phyloP scores from a whole-genome alignment of 2,329 filamentous ascomycete species.

The Pseudogymnoascus sp. region DNA sequence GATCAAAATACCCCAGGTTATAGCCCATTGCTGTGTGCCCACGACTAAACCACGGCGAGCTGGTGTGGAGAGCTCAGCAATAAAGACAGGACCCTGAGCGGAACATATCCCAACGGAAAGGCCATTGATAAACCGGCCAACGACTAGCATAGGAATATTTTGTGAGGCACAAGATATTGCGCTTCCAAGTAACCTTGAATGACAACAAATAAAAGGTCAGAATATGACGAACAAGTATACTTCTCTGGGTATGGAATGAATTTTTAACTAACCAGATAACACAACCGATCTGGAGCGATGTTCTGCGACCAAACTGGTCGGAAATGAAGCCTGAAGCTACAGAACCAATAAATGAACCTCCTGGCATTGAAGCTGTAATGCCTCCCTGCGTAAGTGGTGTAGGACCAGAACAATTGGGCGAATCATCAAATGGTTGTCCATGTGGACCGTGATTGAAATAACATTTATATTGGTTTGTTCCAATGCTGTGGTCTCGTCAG shows the following conservation, averaged over 20 bases:
- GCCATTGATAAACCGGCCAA: slow-evolving; percentile 53
- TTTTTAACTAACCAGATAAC: slow-evolving; percentile 32
- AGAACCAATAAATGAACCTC: slow-evolving; percentile 59
- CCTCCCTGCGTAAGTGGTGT: slow-evolving; percentile 45
- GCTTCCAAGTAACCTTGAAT: slow-evolving; percentile 45
- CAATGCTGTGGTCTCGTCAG: slow-evolving; percentile 29
- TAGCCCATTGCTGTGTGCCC: slow-evolving; percentile 65
- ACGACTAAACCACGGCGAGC: slow-evolving; percentile 55
- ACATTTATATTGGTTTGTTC: slow-evolving; percentile 43
- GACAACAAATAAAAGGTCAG: background rate
- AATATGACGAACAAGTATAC: slow-evolving; percentile 30
- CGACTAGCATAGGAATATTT: slow-evolving; percentile 46
- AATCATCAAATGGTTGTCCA: slow-evolving; percentile 23
- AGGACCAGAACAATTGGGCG: slow-evolving; percentile 42
- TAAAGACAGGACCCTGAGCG: slow-evolving; percentile 59
- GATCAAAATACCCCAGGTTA: slow-evolving; percentile 54
- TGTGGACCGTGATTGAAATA: slow-evolving; percentile 43
- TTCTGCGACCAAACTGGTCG: slow-evolving; percentile 45
- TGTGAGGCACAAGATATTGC: slow-evolving; percentile 50
- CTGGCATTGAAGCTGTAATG: slow-evolving; percentile 64
- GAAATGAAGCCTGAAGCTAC: slow-evolving; percentile 50
- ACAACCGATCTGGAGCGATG: slow-evolving; percentile 39
- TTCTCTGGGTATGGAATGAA: background rate
- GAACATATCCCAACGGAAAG: slow-evolving; percentile 53
- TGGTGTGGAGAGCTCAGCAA: slow-evolving; percentile 56